phyloP scores from a whole-genome alignment of 805 yeast species.

The Pichia paraexigua region DNA sequence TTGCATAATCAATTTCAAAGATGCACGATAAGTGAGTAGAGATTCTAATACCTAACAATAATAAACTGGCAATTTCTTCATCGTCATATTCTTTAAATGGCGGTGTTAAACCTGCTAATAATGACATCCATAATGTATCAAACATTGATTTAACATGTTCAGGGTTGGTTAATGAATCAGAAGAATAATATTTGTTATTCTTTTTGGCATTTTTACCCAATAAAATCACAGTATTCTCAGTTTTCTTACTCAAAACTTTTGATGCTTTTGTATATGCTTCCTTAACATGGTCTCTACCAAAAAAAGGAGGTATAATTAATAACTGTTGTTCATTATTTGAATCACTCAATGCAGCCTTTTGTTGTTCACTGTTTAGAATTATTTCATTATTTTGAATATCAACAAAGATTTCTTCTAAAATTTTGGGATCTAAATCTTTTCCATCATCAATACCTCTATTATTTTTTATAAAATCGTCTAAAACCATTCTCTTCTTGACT shows the following conservation, averaged over 20 bases:
- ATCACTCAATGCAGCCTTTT: conserved; percentile 70
- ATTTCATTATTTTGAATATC: conserved; percentile 84
- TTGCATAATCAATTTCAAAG: conserved; percentile 76
- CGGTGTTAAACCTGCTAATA: conserved; percentile 88
- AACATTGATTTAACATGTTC: conserved; percentile 91
- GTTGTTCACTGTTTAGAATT: conserved; percentile 87
- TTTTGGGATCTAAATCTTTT: conserved; percentile 68
- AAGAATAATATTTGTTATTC: conserved; percentile 64
- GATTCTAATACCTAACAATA: conserved; percentile 80
- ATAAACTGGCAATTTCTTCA: conserved; percentile 52
- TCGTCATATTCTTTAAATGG: conserved; percentile 88
- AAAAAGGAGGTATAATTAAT: conserved; percentile 38
- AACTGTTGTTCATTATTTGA: conserved; percentile 26
- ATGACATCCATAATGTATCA: conserved; percentile 95
- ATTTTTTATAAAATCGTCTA: conserved; percentile 78
- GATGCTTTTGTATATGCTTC: conserved; percentile 93
- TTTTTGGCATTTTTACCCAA: conserved; percentile 43
- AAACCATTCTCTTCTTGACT: conserved; percentile 78
- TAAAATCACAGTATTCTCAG: conserved; percentile 72
- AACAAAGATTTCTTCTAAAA: conserved; percentile 57
- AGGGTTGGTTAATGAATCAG: conserved; percentile 23
- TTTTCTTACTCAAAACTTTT: conserved; percentile 80
- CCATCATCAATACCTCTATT: conserved; percentile 92
- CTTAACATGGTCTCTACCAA: conserved; percentile 57
- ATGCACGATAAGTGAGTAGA: conserved; percentile 78